phyloP scores from a whole-genome alignment of 129 eudicot species.

The Arctium minus region DNA sequence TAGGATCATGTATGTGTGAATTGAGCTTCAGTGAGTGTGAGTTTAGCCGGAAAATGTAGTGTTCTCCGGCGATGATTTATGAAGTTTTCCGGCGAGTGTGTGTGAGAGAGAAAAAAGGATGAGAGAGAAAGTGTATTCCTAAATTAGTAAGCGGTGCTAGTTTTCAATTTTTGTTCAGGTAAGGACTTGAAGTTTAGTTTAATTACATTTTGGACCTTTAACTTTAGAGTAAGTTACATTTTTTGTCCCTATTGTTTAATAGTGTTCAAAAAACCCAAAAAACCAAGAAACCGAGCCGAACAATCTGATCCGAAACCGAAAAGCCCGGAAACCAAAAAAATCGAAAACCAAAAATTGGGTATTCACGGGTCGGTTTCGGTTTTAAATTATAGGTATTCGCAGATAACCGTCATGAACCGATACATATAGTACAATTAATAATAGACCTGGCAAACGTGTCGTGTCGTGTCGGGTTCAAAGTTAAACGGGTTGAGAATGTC shows the following conservation, averaged over 20 bases:
- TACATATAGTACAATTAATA: too few species aligned
- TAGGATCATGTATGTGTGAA: not conserved
- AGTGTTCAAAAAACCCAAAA: too few species aligned
- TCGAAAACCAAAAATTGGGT: too few species aligned
- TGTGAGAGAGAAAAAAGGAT: not conserved
- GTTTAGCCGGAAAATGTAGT: not conserved
- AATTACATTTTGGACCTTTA: constrained; percentile 10
- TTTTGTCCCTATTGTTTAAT: not conserved
- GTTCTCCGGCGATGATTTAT: constrained; percentile 8
- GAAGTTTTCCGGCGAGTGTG: constrained; percentile 15
- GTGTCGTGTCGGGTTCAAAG: too few species aligned
- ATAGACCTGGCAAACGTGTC: too few species aligned
- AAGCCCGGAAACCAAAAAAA: too few species aligned
- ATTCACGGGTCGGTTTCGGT: too few species aligned
- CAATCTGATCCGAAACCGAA: too few species aligned
- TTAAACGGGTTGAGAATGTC: too few species aligned
- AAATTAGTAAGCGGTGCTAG: constrained; percentile 24
- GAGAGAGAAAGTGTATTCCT: constrained; percentile 1
- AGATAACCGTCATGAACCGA: too few species aligned
- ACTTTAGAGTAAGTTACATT: not conserved
- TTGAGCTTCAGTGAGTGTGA: not conserved
- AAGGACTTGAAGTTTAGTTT: constrained; percentile 22
- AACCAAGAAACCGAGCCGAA: too few species aligned
- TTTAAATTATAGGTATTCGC: too few species aligned
- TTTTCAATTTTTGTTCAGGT: constrained; percentile 25